Base-by-base conservation (phyloP, 371 early-diverging fungal genomes). In the Syncephalastrum racemosum region DNA sequence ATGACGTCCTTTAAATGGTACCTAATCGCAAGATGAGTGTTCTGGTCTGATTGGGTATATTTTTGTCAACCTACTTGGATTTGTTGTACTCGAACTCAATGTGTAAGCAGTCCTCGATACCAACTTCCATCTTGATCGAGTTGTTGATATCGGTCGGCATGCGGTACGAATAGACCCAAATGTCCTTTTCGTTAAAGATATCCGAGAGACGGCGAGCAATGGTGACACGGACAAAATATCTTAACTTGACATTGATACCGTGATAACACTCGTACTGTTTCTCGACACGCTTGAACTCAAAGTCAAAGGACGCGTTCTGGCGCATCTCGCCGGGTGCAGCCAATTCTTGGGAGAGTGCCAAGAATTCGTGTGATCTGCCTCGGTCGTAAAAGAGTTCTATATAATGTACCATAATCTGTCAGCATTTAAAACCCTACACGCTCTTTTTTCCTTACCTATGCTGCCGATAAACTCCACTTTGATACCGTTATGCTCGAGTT, bases 1-100 rank as follows among this genome's bases (percentile, higher is more conserved):
- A 99, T 99, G 4, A 97, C 97, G 67, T 97, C 99, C 63, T 95
- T 92, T 49, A 99, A 75, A 68, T 96, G 94, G 73, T 97, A 98
- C 60, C 77, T 80, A 25, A 45, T 20, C 13, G 25, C 10, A 10
- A 45, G 24, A 15, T 16, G 51, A 27, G 25, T 12, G 8, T n/a
- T 7, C 23, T 22, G 13, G 4, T 27, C 13, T 23, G 15, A 23
- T 19, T 53, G 14, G n/a, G 19, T 8, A 19, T 18, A 4, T 16
- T 41, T 3, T 42, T 46, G 27, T 24, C 31, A 18, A 60, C 81
- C 59, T 73, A 89, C 89, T 91, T 91, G 59, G 90, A 89, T 73
- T 92, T 93, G 83, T 93, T 94, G 77, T 93, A 94, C 74, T 94
- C 94, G 55, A 96, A 94, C 67, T 96, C 95, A 58, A 96, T 93